Evolutionary conservation across 305 asterid species (phyloP), one percentile per base, ranked within the genome.

Genomic region (Caryopteris hybrid): DNA sequence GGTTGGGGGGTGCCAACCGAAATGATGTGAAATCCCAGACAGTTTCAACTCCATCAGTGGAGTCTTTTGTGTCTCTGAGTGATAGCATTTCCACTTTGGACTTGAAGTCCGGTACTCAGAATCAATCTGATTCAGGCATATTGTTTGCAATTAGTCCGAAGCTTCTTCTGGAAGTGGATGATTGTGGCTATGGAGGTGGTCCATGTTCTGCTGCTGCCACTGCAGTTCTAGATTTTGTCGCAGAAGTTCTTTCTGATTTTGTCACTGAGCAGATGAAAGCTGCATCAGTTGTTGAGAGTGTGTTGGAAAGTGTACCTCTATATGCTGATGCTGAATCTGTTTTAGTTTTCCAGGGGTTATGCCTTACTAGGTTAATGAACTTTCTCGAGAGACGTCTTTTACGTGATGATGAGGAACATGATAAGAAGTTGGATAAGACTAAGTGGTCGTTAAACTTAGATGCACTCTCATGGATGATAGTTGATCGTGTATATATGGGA

Each of bases 121-220:
- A 79, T 61, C 88, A 82, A 58, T 64, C 81, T 81, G 79, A 82
- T 58, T 74, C 93, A 57, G 81, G 74, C 79, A 43, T 79, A 43
- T 73, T 81, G 69, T 85, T 86, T 66, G 76, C 73, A 0, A 78
- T 88, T 21, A 86, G 80, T 76, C 82, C 98, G 25, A 87, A 82
- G 64, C 88, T 86, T 66, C 94, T 95, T 64, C 91, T 95, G 76
- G 96, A 92, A 74, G 96, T 95, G 66, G 99, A 95, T 76, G 96
- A 95, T 73, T 86, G 88, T 80, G 97, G 99, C 61, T 92, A 95
- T 78, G 97, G 99, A 64, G 97, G 98, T 12, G 99, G 99, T 31
- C 98, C 99, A n/a, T 95, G 99, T 70, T 92, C 99, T 67, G 96
- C 97, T 73, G 97, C 95, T 54, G 98, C 99, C 61, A 83, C 95